Evolutionary conservation across 169 alveolate genomes (phyloP), one percentile per base, ranked within the genome.

Genomic region (Theileria parva): DNA sequence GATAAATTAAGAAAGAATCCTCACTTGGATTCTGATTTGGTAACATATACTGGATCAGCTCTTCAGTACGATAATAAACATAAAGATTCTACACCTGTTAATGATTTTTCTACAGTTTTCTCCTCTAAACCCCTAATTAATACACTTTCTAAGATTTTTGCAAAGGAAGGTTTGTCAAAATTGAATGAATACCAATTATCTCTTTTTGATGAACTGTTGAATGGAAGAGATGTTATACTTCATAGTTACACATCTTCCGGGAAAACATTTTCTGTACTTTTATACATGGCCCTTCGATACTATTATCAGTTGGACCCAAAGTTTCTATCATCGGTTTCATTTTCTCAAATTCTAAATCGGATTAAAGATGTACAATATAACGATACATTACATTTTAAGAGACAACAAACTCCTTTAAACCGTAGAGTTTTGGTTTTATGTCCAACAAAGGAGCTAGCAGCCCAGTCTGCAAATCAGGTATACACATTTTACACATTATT

Each of bases 361-460:
- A 17, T 60, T 28, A 12, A n/a, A 11, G 39, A 19, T 7, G 48
- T 25, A 1, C 11, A 28, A 19, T 30, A 17, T 17, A 68, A 21
- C n/a, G 28, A 1, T 2, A 61, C 67, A 5, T n/a, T 37, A 15
- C 30, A 21, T n/a, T 63, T 39, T 30, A 39, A 72, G 17, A 78
- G 75, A 0, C 63, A 57, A 1, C 15, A 6, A 0, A 53, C 77
- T 6, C 0, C 30, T 9, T 70, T 30, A 34, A 71, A 50, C n/a
- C 39, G 25, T 8, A 17, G 91, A 44, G 85, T 74, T 7, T 28
- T 85, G 71, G 66, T 77, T 28, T 48, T 85, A 32, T 85, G 85
- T 59, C 91, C 86, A 27, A 77, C 91, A 32, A 85, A 78, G 85
- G 91, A 85, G 64, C 66, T 85, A 30, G 86, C 91, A 9, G 63